Percentiles rank a stretch among this genome's conserved stretches.
Evolutionary conservation across 2,329 filamentous ascomycete genomes (phyloP).

Genomic region (Pseudocercospora musae): DNA sequence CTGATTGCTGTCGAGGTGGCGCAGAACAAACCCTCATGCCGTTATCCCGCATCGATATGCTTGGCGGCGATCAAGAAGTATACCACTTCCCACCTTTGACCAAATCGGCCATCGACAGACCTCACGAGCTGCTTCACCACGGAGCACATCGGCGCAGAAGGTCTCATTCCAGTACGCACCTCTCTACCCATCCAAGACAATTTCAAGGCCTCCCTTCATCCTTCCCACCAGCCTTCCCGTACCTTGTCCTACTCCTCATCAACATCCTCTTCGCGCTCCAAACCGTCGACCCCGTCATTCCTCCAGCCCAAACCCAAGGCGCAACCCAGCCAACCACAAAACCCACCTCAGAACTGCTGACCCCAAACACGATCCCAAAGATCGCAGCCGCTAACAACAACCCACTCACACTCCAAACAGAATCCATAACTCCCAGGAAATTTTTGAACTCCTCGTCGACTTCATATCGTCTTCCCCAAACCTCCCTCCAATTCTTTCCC

Average conservation of each 20-base stretch:
- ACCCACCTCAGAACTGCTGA: constrained; percentile 7
- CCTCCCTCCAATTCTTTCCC: constrained; percentile 6
- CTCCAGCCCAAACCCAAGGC: constrained; percentile 12
- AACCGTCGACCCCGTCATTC: constrained; percentile 2
- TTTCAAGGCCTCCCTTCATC: not conserved
- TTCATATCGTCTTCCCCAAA: constrained; percentile 8
- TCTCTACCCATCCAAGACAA: not conserved
- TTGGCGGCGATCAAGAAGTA: not conserved
- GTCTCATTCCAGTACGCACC: not conserved
- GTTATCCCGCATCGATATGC: not conserved
- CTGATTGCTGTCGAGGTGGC: not conserved
- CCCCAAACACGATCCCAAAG: constrained; percentile 7
- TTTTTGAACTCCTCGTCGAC: not conserved
- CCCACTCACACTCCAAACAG: constrained; percentile 11
- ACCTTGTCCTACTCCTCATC: not conserved
- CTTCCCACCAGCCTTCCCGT: not conserved
- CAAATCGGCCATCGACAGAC: not conserved
- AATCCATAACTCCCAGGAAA: constrained; percentile 4
- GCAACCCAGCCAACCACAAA: constrained; percentile 8
- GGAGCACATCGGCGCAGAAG: not conserved
- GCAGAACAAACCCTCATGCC: not conserved
- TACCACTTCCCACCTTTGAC: not conserved
- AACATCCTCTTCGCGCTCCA: constrained; percentile 5
- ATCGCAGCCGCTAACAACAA: constrained; percentile 4
- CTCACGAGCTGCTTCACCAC: not conserved